A percentile compares a stretch with the other conserved stretches of the same genome.
Evolutionary conservation across 139 green algal species (phyloP).

Genomic region (Microglena sp.): DNA sequence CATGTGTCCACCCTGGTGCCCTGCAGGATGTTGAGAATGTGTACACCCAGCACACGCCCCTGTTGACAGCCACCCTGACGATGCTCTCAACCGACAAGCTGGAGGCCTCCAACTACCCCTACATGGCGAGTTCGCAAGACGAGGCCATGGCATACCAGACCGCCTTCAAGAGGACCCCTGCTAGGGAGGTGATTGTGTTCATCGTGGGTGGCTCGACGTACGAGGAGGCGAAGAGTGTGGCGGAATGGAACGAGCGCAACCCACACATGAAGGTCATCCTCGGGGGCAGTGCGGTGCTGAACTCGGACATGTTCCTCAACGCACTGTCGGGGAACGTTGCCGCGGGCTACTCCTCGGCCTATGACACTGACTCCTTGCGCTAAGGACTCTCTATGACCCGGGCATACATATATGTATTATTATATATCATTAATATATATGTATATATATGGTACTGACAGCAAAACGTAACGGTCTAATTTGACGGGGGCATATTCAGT

Average conservation of each 20-base stretch:
- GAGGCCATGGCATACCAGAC: slow-evolving; percentile 35
- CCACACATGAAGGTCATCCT: slow-evolving; percentile 59
- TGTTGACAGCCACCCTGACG: slow-evolving; percentile 72
- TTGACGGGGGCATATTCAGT: too few relatives aligned
- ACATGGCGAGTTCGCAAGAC: slow-evolving; percentile 31
- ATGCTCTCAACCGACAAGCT: slow-evolving; percentile 54
- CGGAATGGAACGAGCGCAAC: slow-evolving; percentile 64
- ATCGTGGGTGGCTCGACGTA: slow-evolving; percentile 94
- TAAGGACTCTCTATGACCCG: too few relatives aligned
- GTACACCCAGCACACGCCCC: slow-evolving; percentile 90
- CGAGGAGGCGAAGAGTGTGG: slow-evolving; percentile 74
- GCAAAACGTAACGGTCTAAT: too few relatives aligned
- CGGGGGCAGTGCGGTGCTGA: slow-evolving; percentile 77
- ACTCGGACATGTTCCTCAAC: slow-evolving; percentile 50
- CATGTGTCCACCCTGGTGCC: background rate
- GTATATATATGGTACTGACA: too few relatives aligned
- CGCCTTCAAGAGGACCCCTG: slow-evolving; percentile 34
- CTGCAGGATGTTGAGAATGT: slow-evolving; percentile 70
- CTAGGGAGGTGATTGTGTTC: slow-evolving; percentile 81
- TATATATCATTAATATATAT: too few relatives aligned
- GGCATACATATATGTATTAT: too few relatives aligned
- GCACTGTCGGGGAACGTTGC: slow-evolving; percentile 22
- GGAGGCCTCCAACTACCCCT: slow-evolving; percentile 66
- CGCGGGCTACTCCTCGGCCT: too few relatives aligned
- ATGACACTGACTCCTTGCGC: too few relatives aligned